Evolutionary conservation across 225 moss, liverwort and hornwort genomes (phyloP).

Genomic region (Marchantia polymorpha): DNA sequence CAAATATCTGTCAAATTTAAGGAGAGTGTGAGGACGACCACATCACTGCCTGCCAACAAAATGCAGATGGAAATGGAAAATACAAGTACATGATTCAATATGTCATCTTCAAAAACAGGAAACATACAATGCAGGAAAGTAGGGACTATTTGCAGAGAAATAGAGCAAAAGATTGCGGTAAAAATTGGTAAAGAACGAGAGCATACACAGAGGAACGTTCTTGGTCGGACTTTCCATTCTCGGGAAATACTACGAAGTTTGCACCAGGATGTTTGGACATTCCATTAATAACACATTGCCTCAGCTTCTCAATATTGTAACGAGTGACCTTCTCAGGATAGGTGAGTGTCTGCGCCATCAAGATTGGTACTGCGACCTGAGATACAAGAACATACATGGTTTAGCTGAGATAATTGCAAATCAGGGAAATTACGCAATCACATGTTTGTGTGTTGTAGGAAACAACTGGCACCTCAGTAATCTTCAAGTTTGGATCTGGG

Average conservation of each 20-base stretch:
- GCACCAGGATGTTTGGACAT: conserved; percentile 97
- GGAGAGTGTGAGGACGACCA: neutral
- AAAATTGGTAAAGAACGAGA: neutral
- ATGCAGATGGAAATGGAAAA: neutral
- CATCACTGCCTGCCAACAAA: neutral
- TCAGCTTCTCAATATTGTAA: conserved; percentile 94
- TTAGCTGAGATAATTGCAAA: neutral
- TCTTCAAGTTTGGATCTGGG: conserved; percentile 96
- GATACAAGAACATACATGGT: conserved; percentile 20
- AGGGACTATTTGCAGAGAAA: neutral
- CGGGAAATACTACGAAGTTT: conserved; percentile 81
- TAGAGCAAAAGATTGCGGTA: neutral
- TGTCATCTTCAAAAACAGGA: neutral
- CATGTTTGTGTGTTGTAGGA: neutral
- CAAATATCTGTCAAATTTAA: conserved; percentile 53
- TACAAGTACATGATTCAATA: neutral
- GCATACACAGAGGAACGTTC: conserved; percentile 43
- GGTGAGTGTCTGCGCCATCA: conserved; percentile 93
- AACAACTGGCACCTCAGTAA: conserved; percentile 68
- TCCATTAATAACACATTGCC: conserved; percentile 82
- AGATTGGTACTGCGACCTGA: conserved; percentile 87
- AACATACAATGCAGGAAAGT: neutral
- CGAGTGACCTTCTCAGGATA: conserved; percentile 98
- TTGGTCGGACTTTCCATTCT: conserved; percentile 55
- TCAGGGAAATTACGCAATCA: neutral